Evolutionary conservation across 345 rosid species (phyloP), one percentile per base, ranked within the genome.

Genomic region (Eucalyptus regnans): DNA sequence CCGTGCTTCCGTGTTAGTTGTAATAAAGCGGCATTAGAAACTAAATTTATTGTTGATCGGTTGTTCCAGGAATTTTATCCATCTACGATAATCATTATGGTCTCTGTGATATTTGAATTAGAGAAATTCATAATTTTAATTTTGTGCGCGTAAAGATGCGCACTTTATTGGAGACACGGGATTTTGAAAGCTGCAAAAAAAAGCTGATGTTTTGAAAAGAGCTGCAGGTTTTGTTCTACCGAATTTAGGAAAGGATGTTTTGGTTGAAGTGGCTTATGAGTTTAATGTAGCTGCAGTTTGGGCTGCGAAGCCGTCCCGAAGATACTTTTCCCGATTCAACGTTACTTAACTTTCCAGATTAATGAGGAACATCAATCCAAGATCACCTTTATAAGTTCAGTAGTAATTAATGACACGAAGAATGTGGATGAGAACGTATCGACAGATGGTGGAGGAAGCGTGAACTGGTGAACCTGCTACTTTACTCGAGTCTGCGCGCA

Each of bases 1-100:
- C 7, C 9, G 0, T 52, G 0, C 4, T 52, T 18, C 56, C 4
- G 0, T 17, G 23, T 52, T 17, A 0, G 9, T 52, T 52, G 56
- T 52, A 52, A 7, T 9, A 52, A 52, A 52, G 9, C 23, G 0
- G 1, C 56, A 51, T 52, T 17, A 52, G 9, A 52, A 52, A 52
- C 4, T 52, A 52, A 52, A 4, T 52, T 52, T 52, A 17, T 52
- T 62, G 71, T 27, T 29, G 16, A 62, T 29, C 1, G 8, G 68
- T 29, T 29, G 8, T 62, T 29, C 31, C 3, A 29, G 1, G 1
- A 29, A 62, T 62, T 62, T 62, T 62, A 33, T 12, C 23, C 68
- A 62, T 29, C 33, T 6, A 62, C 0, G 3, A 29, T 12, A 62
- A 62, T 62, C 33, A 29, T 27, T 12, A 12, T 27, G 16, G 33